A percentile compares a stretch with the other conserved stretches of the same genome.
Conservation (phyloP, 2,329 filamentous ascomycete genomes). For the Cyanodermella asteris region DNA sequence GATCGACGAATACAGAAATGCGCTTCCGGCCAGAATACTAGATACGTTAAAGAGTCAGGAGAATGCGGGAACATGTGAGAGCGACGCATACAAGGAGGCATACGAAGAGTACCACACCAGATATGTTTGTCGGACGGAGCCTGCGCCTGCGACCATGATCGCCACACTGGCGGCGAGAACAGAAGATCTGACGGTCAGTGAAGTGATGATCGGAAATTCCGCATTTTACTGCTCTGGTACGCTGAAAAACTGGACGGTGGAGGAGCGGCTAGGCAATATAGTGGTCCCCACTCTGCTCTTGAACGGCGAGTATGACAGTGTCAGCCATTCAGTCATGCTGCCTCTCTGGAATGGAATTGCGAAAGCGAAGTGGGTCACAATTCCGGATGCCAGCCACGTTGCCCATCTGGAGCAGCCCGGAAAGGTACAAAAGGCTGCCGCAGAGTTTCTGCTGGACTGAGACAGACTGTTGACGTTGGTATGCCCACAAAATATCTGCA, state of each 20-base stretch:
- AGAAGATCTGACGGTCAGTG: slow-evolving; percentile 11
- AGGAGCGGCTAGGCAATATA: slow-evolving; percentile 16
- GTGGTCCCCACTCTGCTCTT: slow-evolving; percentile 18
- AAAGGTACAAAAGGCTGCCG: too few relatives aligned
- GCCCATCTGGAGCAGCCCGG: slow-evolving; percentile 19
- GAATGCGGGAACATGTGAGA: slow-evolving; percentile 6
- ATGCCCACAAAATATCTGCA: too few relatives aligned
- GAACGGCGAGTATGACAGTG: slow-evolving; percentile 20
- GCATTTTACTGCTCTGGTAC: slow-evolving; percentile 19
- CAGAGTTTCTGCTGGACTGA: too few relatives aligned
- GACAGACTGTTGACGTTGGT: too few relatives aligned
- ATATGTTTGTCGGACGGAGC: slow-evolving; percentile 13
- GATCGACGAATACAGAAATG: too few relatives aligned
- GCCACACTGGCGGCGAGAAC: slow-evolving; percentile 8
- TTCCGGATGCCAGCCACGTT: slow-evolving; percentile 11
- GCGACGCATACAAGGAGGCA: slow-evolving; percentile 4
- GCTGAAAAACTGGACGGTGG: slow-evolving; percentile 19
- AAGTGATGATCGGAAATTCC: slow-evolving; percentile 12
- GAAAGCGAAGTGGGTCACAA: slow-evolving; percentile 19
- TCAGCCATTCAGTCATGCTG: slow-evolving; percentile 12
- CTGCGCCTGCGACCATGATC: slow-evolving; percentile 14
- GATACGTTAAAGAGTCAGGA: slow-evolving; percentile 8
- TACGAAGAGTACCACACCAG: slow-evolving; percentile 11
- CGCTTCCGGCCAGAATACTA: slow-evolving; percentile 8
- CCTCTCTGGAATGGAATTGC: slow-evolving; percentile 17